Conservation (phyloP, 2,329 filamentous ascomycete genomes). For the Nemania diffusa region DNA sequence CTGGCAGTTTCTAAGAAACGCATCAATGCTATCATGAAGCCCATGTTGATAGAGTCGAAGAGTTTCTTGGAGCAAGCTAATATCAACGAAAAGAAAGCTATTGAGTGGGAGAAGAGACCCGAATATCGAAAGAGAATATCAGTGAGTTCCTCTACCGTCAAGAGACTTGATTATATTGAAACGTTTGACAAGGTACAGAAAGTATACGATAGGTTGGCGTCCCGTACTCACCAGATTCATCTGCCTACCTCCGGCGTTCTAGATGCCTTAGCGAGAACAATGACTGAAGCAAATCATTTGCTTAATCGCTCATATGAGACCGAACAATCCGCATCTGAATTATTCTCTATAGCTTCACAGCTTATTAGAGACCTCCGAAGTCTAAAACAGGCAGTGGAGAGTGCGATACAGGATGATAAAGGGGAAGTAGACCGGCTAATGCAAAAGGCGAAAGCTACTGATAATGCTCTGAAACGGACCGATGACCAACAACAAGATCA, state of each 20-base stretch:
- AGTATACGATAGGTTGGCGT: neutral
- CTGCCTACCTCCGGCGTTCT: neutral
- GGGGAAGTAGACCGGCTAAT: neutral
- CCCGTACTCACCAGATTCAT: neutral
- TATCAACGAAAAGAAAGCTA: neutral
- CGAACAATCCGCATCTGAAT: neutral
- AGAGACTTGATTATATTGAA: too few relatives aligned
- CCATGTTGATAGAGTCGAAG: neutral
- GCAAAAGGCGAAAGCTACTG: neutral
- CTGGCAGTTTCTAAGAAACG: neutral
- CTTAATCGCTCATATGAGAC: neutral
- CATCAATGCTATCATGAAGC: neutral
- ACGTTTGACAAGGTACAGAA: neutral
- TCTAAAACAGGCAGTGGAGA: neutral
- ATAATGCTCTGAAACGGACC: neutral
- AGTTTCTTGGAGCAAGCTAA: neutral
- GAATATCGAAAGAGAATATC: neutral
- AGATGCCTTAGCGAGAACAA: neutral
- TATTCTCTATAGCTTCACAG: neutral
- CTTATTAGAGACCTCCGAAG: neutral
- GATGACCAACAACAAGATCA: neutral
- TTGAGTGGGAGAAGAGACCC: neutral
- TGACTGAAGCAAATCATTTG: neutral
- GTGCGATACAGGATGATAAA: neutral
- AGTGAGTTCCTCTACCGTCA: neutral